Evolutionary conservation across 148 eudicot genomes (phyloP), one percentile per base, ranked within the genome.

Genomic region (Silene latifolia): DNA sequence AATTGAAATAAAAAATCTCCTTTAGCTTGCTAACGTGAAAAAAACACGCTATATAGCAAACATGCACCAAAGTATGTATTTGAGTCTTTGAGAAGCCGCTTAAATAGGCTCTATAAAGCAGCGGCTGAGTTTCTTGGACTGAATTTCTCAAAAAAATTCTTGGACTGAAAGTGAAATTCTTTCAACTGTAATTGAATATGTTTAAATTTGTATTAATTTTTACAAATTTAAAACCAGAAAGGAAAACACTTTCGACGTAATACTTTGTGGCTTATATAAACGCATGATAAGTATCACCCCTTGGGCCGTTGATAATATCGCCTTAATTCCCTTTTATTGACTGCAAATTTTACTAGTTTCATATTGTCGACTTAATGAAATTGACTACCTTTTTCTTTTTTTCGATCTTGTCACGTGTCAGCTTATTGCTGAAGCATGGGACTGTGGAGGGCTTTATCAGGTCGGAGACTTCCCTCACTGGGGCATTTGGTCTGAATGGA

Each of bases 361-460:
- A 25, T 18, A 46, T 57, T 44, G 20, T 76, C 21, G 63, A 18
- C 72, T 65, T 9, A 23, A 35, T 69, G 72, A 27, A 69, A 63
- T 23, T 53, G 67, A 66, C 42, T 67, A 18, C 69, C 6, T 74
- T 25, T 54, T 54, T 71, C 21, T 54, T 48, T 76, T 27, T 27
- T 27, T 27, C 29, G 44, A 66, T 59, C 29, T 73, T 57, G 23
- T 67, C 64, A 42, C 71, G 71, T 72, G 72, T 78, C 83, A 96
- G 99, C 98, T 96, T 80, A 83, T 96, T 48, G 99, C 99, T 21
- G 99, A 96, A 85, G 98, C 99, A 78, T 96, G 99, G 99, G 99
- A 96, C 76, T 95, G 99, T 80, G 98, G 96, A 73, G 99, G 98
- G 72, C 94, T 92, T 78, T 96, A 96, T 83, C 99, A 96, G 90